A percentile compares a stretch with the other conserved stretches of the same genome.
phyloP scores from a whole-genome alignment of 108 stramenopile genomes.

The Cyclostephanos invisitatus region DNA sequence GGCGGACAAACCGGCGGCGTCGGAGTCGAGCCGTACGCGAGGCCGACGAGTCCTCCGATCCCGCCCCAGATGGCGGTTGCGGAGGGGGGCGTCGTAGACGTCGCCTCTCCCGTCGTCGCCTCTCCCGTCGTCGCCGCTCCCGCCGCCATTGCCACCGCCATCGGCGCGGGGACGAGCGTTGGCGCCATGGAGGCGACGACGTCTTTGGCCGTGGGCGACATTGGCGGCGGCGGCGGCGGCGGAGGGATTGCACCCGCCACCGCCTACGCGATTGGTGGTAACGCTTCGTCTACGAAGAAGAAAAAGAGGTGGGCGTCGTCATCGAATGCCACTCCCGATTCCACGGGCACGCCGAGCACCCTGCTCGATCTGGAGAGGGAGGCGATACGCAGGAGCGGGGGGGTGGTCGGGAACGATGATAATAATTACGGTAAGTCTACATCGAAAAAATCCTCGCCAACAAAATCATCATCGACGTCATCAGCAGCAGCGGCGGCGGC shows the following conservation, averaged over 20 bases:
- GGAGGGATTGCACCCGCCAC: background rate
- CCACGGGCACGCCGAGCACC: background rate
- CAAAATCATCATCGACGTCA: background rate
- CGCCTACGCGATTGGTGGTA: background rate
- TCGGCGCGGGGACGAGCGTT: background rate
- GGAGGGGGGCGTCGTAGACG: background rate
- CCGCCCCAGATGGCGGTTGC: constrained; percentile 45
- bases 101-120: background rate
- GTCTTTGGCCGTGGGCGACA: too few species aligned
- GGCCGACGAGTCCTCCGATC: constrained; percentile 51
- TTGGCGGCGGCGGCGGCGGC: too few species aligned
- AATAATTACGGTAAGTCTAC: background rate
- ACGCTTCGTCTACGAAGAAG: too few species aligned
- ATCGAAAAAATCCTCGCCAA: background rate
- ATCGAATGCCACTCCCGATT: background rate
- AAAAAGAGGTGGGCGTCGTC: background rate
- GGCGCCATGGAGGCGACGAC: too few species aligned
- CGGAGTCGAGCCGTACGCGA: constrained; percentile 42
- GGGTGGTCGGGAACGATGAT: background rate
- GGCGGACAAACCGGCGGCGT: constrained; percentile 16
- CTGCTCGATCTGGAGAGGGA: background rate
- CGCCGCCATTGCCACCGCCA: background rate
- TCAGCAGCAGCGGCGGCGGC: constrained; percentile 4
- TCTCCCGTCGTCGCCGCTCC: background rate
- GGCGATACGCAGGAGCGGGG: background rate